Evolutionary conservation across 1,284 basidiomycete species (phyloP).

Genomic region (Fomitopsis schrenkii): DNA sequence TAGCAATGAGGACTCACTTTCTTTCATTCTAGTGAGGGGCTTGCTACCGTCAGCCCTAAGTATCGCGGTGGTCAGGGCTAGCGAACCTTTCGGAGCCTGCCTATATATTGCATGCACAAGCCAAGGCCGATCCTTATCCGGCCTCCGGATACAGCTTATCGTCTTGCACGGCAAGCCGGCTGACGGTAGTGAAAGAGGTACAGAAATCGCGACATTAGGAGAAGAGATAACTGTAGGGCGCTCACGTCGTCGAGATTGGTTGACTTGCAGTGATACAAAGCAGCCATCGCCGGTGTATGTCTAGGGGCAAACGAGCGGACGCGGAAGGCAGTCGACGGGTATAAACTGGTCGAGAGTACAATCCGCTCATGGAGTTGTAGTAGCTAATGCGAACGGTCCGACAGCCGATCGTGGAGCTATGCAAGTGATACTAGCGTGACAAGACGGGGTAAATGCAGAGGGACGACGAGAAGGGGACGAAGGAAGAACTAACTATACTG

Average conservation of each 20-base stretch:
- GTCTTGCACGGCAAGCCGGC: too few species aligned
- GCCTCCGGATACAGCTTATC: not conserved
- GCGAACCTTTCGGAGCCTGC: not conserved
- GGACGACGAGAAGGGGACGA: not conserved
- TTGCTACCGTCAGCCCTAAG: not conserved
- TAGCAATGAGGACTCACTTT: not conserved
- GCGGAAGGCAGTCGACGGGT: slow-evolving; percentile 3
- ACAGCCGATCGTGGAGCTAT: not conserved
- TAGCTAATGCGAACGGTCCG: slow-evolving; percentile 6
- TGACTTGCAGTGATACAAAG: not conserved
- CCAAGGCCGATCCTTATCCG: too few species aligned
- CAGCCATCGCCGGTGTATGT: not conserved
- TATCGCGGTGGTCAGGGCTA: not conserved
- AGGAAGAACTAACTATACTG: not conserved
- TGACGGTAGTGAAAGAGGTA: not conserved
- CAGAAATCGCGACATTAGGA: not conserved
- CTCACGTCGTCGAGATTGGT: not conserved
- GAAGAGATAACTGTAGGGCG: not conserved
- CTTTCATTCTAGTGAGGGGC: not conserved
- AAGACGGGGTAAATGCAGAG: not conserved
- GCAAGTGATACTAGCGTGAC: slow-evolving; percentile 3
- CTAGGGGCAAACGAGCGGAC: slow-evolving; percentile 5
- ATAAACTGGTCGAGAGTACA: slow-evolving; percentile 3
- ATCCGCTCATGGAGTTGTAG: not conserved
- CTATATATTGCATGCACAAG: not conserved